Base-by-base conservation (phyloP, 2,329 filamentous ascomycete species). In the Beauveria sp. region DNA sequence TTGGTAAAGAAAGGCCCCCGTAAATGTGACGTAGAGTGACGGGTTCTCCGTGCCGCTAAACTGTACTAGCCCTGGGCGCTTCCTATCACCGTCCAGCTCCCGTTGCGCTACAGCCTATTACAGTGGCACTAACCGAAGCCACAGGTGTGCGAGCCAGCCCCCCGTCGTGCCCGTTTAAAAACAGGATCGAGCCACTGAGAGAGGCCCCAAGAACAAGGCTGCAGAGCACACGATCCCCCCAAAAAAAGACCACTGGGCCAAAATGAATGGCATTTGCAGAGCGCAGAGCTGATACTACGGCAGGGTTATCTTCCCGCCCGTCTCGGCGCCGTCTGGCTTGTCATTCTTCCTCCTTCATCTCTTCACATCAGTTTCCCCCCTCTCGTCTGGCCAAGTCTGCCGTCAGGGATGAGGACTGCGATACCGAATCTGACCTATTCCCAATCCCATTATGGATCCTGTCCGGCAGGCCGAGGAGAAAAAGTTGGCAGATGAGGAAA, bases 61-160 rank as follows among this genome's bases (percentile, higher is more conserved):
- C n/a, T 30, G 22, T 14, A 14, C 30, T 51, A 12, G 50, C 57
- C 57, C 57, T 44, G 20, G 30, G 41, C 8, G 57, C 50, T 54
- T 54, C 57, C 57, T 60, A 60, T 60, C 57, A 60, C 40, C 50
- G 57, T 46, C 28, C 50, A 48, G 57, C 57, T 47, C 26, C 55
- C 40, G 50, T 34, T 47, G 43, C 57, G 50, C 57, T 60, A 58
- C 28, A 30, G 24, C 10, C 44, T 3, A 24, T 24, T 57, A 59
- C 37, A 26, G 34, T 5, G 22, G 56, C 56, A 53, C 56, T 59
- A 54, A 59, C 40, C 12, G 57, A 53, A 60, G 57, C 57, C 57
- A 60, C 51, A 22, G 46, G 46, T 22, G 43, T 57, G 55, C 55
- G 22, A 18, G 8, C 34, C 20, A 28, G 18, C 46, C 55, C 46